Evolutionary conservation across 768 basidiomycete species (phyloP).

Genomic region (Russula griseocarnosa): DNA sequence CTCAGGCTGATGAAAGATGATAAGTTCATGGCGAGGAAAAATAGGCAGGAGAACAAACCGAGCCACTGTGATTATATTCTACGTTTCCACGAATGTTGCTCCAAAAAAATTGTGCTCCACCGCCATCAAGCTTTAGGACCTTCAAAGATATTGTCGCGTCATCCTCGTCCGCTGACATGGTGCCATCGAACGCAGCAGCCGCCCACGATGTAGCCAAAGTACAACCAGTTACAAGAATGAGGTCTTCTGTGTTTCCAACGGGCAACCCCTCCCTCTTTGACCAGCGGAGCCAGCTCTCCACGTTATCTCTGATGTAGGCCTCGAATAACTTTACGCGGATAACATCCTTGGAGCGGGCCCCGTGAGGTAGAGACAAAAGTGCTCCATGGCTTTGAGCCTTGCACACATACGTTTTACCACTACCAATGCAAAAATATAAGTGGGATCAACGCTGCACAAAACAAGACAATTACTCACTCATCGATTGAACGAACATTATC

Average conservation of each 20-base stretch:
- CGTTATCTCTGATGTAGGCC: slow-evolving; percentile 6
- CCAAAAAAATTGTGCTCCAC: background rate
- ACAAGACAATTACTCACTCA: background rate
- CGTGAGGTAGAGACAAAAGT: background rate
- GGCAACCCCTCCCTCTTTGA: background rate
- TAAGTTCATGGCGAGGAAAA: background rate
- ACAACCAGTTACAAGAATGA: slow-evolving; percentile 18
- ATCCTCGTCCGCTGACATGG: background rate
- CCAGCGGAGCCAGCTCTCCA: slow-evolving; percentile 2
- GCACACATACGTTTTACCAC: background rate
- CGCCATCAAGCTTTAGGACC: background rate
- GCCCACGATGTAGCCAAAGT: slow-evolving; percentile 3
- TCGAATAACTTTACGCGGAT: background rate
- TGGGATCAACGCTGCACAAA: background rate
- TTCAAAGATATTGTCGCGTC: background rate
- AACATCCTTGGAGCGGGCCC: background rate
- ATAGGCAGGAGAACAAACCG: background rate
- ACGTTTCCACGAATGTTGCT: background rate
- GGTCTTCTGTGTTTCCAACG: slow-evolving; percentile 9
- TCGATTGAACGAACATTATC: background rate
- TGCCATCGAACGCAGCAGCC: background rate
- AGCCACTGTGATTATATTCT: background rate
- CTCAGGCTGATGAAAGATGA: too few species aligned
- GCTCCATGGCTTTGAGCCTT: background rate
- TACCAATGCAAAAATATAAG: background rate